phyloP scores from a whole-genome alignment of 441 rosid genomes.

The Pelargonium cotyledonis region DNA sequence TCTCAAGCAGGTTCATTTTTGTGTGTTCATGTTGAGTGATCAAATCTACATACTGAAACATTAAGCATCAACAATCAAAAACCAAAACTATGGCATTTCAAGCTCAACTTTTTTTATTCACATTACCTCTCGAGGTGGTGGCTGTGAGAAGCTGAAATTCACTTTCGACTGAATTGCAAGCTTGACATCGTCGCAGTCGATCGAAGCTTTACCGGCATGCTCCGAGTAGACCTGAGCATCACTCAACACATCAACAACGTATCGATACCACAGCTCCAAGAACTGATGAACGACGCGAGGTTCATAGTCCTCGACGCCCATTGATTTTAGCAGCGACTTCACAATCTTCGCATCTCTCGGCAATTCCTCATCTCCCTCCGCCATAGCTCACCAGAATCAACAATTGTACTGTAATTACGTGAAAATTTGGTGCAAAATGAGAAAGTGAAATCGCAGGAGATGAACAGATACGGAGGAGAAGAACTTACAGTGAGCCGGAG shows the following conservation, averaged over 20 bases:
- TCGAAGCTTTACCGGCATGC: slow-evolving; percentile 67
- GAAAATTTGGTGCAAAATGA: too few species aligned
- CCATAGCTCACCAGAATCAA: slow-evolving; percentile 36
- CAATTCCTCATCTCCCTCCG: slow-evolving; percentile 65
- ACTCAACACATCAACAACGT: slow-evolving; percentile 64
- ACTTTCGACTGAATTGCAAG: slow-evolving; percentile 86
- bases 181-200: slow-evolving; percentile 80
- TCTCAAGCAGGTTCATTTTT: too few species aligned
- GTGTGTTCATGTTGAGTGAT: too few species aligned
- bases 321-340: slow-evolving; percentile 71
- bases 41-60: too few species aligned
- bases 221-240: slow-evolving; percentile 90
- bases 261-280: slow-evolving; percentile 83
- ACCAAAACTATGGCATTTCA: too few species aligned
- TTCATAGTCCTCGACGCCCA: slow-evolving; percentile 92
- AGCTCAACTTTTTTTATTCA: too few species aligned
- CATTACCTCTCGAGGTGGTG: slow-evolving; percentile 81
- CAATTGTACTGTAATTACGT: too few species aligned
- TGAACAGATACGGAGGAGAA: too few species aligned
- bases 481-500: too few species aligned
- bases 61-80: too few species aligned
- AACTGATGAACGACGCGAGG: slow-evolving; percentile 82
- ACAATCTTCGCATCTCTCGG: slow-evolving; percentile 91
- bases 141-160: slow-evolving; percentile 83
- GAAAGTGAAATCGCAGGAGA: too few species aligned